Base-by-base conservation (phyloP, 2,329 filamentous ascomycete species). In the Curvularia sp. region DNA sequence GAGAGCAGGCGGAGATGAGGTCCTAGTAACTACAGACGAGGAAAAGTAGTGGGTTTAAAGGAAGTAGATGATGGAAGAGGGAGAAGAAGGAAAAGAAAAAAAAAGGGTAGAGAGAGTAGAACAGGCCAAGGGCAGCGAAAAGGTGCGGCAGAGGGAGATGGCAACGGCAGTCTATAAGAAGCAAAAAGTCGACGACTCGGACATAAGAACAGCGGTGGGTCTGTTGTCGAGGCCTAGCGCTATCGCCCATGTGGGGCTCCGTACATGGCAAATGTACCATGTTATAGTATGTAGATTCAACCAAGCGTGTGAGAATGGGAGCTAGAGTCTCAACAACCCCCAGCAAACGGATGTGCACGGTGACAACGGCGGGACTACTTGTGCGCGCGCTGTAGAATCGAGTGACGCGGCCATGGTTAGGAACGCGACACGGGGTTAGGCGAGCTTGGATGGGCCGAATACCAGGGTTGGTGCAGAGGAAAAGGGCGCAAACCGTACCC, bases 51-150 rank as follows among this genome's bases (percentile, higher is more conserved):
- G 9, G 15, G 15, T n/a, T 1, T 13, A n/a, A 27, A 21, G 23
- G 13, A 43, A 43, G 25, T 43, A 8, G 41, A 21, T 23, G 5
- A 7, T 9, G 23, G 13, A 23, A 51, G 49, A 41, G 54, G 39
- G 52, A 69, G 66, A 53, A 58, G 66, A 59, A 39, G 60, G n/a
- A n/a, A 51, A 50, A 41, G 54, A 42, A 53, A 69, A 67, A 53
- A 58, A 67, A 59, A 39, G 60, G n/a, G n/a, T n/a, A 60, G 54
- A 53, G 51, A 28, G 36, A 43, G 15, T 28, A 27, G 19, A 39
- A 43, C 53, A 38, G 61, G 55, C 59, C 41, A 32, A n/a, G 3
- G 38, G 9, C 19, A 23, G 41, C 13, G 15, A 43, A 23, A 27
- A 43, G 9, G 13, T 6, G 21, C 21, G 6, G 3, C 43, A 48